Percentiles rank a stretch among this genome's conserved stretches.
phyloP scores from a whole-genome alignment of 1,284 basidiomycete genomes.

The Puccinia novopanici region DNA sequence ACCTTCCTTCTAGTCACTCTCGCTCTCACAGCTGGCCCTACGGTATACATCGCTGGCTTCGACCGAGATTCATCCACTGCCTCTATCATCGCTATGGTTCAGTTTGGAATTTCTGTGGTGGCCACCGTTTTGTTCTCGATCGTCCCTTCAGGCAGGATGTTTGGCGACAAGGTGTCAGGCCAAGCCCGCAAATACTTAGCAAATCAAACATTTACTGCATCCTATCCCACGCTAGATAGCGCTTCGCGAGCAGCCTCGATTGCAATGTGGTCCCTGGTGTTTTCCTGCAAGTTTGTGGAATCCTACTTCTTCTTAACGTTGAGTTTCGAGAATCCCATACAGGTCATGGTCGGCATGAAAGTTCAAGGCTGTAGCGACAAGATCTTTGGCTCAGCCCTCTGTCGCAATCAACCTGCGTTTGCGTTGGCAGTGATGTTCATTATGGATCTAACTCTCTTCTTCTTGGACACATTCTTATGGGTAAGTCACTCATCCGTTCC shows the following conservation, averaged over 20 bases:
- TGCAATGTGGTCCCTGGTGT: constrained; percentile 81
- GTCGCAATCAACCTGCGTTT: constrained; percentile 85
- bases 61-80: constrained; percentile 69
- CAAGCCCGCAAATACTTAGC: constrained; percentile 92
- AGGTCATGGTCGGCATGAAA: constrained; percentile 89
- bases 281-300: constrained; percentile 89
- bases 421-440: constrained; percentile 92
- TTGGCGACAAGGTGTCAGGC: constrained; percentile 88
- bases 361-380: constrained; percentile 81
- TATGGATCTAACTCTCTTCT: constrained; percentile 92
- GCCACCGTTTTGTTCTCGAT: constrained; percentile 79
- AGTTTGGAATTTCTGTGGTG: constrained; percentile 82
- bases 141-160: constrained; percentile 89
- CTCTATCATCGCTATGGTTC: constrained; percentile 84
- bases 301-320: constrained; percentile 93
- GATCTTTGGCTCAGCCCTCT: constrained; percentile 76
- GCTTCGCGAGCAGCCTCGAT: constrained; percentile 72
- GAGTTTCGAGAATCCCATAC: constrained; percentile 85
- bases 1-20: constrained; percentile 81
- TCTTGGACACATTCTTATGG: constrained; percentile 97
- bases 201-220: constrained; percentile 91
- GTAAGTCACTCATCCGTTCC: constrained; percentile 5
- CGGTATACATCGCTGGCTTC: constrained; percentile 72
- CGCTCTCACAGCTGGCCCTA: constrained; percentile 80
- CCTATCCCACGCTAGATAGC: constrained; percentile 72